Evolutionary conservation across 73 alveolate species (phyloP).

Genomic region (Paramecium tetraurelia): DNA sequence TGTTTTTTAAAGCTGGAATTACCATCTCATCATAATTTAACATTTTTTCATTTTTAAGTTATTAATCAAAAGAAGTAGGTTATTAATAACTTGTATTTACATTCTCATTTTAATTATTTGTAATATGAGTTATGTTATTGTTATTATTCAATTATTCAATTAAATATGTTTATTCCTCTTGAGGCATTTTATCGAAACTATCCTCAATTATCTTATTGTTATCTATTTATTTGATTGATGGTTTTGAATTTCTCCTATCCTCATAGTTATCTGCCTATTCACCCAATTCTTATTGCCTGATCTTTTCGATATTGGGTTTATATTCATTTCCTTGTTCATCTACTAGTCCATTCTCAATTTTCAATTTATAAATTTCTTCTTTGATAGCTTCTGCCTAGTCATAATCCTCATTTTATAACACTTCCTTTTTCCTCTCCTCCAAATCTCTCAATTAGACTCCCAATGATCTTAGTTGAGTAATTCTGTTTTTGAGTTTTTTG

Average conservation of each 20-base stretch:
- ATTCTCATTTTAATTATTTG: neutral
- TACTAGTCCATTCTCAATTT: neutral
- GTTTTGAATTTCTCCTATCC: neutral
- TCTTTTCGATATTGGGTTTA: neutral
- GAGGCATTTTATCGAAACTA: conserved; percentile 1
- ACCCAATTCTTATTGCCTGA: neutral
- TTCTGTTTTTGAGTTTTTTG: conserved; percentile 50
- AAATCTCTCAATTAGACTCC: conserved; percentile 50
- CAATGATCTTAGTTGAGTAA: conserved; percentile 29
- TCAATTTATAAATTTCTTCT: neutral
- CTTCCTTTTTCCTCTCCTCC: conserved; percentile 56
- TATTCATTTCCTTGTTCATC: conserved; percentile 25
- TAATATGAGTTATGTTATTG: neutral
- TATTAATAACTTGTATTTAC: neutral
- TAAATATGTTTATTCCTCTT: neutral
- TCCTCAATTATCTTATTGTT: neutral
- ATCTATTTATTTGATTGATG: neutral
- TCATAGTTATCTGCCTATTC: neutral
- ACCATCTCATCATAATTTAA: conserved; percentile 49
- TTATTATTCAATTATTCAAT: neutral
- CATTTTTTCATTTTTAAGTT: neutral
- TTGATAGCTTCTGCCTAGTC: conserved; percentile 20
- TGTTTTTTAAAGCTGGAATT: conserved; percentile 3
- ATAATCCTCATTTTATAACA: conserved; percentile 67
- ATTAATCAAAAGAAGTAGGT: conserved; percentile 9